A percentile compares a stretch with the other conserved stretches of the same genome.
phyloP scores from a whole-genome alignment of 1,284 basidiomycete genomes.

The Ganoderma multipileum region DNA sequence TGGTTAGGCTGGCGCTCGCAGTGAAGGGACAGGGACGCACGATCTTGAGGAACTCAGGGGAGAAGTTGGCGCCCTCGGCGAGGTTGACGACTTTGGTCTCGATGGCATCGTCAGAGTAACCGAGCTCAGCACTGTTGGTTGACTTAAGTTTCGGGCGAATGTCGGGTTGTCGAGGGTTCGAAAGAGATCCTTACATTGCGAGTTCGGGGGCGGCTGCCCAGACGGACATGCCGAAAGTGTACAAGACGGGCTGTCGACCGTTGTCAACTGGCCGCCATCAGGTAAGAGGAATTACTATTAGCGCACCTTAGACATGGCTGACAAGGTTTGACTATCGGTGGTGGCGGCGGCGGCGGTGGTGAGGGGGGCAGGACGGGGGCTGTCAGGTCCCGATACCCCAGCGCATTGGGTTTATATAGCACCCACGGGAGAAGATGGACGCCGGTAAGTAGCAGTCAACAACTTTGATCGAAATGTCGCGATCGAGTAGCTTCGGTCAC shows the following conservation, averaged over 20 bases:
- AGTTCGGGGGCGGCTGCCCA: conserved; percentile 59
- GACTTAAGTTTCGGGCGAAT: not conserved
- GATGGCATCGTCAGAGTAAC: conserved; percentile 44
- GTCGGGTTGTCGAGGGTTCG: not conserved
- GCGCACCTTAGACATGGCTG: conserved; percentile 8
- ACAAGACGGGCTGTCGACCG: conserved; percentile 46
- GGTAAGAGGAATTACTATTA: no score
- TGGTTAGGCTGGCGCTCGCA: not conserved
- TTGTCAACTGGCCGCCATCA: not conserved
- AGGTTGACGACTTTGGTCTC: conserved; percentile 50
- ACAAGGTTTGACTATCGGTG: not conserved
- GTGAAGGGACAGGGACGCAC: conserved; percentile 37
- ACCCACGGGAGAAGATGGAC: not conserved
- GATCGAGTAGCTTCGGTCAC: not conserved
- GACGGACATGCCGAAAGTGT: conserved; percentile 52
- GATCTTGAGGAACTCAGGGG: conserved; percentile 61
- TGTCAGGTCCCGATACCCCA: not conserved
- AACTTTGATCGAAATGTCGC: not conserved
- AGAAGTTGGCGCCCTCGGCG: conserved; percentile 66
- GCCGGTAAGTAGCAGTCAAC: not conserved
- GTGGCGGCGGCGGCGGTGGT: not conserved
- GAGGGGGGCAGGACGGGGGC: not conserved
- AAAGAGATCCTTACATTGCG: conserved; percentile 48
- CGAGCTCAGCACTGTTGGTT: conserved; percentile 48
- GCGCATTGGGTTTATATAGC: not conserved